Base-by-base conservation (phyloP, 2,329 filamentous ascomycete species). In the Trichophyton schoenleinii region DNA sequence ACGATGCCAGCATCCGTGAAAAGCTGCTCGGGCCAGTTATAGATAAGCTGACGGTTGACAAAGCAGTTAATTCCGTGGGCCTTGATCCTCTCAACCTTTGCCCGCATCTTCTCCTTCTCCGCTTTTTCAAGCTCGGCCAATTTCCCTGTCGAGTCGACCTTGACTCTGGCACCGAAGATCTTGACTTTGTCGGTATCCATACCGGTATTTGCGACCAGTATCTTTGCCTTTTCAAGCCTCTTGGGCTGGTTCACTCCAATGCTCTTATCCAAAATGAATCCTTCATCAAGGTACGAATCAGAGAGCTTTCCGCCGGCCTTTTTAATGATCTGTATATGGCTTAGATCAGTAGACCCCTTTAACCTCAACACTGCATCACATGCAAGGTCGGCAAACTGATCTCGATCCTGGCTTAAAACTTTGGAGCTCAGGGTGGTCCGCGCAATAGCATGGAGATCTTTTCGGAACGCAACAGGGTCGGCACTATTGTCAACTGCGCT, bases 131-230 rank as follows among this genome's bases (percentile, higher is more conserved):
- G 81, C 70, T 99, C 94, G n/a, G 94, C 94, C 58, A 99, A 83
- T 81, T 97, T 96, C 74, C 90, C 90, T 2, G 94, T 99, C 36
- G 90, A 92, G 68, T 89, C 88, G 63, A 99, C 94, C 83, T 97
- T 97, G 70, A 99, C 90, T 63, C 92, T 85, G 15, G 94, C 94
- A 65, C 94, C 94, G 70, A 99, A 99, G 70, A 99, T 97, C 83
- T 99, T 99, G 79, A 99, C 89, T 82, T 99, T 99, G 79, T 99
- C 94, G 41, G 94, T 99, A 77, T 99, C 94, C 94, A 99, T 99
- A 11, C 91, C 88, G 8, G 94, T 99, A 79, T 99, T 99, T 66
- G 94, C 94, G 22, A 99, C 89, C 61, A 99, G 78, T 67, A 99
- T 99, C 80, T 97, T 99, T 67, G 92, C 94, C 74, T 99, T 97